Percentiles rank a stretch among this genome's conserved stretches.
Evolutionary conservation across 164 flowering plant species (phyloP).

Genomic region (Kingdonia uniflora): DNA sequence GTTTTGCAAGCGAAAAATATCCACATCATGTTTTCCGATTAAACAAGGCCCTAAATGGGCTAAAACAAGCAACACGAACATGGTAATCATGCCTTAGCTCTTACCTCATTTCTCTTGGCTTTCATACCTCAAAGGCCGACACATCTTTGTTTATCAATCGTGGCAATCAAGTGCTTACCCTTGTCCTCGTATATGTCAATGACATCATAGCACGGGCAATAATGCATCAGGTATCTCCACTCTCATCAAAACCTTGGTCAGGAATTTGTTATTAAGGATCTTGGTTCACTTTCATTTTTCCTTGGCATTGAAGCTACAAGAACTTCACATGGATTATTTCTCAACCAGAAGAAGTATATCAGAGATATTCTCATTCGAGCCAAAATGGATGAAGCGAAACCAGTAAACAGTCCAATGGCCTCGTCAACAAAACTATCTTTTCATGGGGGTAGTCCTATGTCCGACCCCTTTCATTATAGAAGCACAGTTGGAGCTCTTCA

Average conservation of each 20-base stretch:
- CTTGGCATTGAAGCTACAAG: background rate
- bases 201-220: background rate
- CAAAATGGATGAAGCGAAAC: background rate
- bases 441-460: too few species aligned
- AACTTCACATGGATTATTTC: background rate
- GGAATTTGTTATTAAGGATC: background rate
- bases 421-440: background rate
- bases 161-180: background rate
- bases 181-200: background rate
- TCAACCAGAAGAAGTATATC: background rate
- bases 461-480: too few species aligned
- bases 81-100: background rate
- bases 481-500: too few species aligned
- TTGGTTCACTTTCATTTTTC: background rate
- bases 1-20: background rate
- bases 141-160: background rate
- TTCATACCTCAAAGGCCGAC: background rate
- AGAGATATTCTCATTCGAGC: background rate
- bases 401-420: background rate
- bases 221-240: background rate
- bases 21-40: background rate
- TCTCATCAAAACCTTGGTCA: background rate
- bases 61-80: too few species aligned
- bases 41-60: background rate
- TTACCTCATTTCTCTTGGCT: background rate